These are phyloP conservation scores for Lentinula guzmanii DNA, from an alignment of 768 basidiomycete species.

Conservation along the genomic window DNA sequence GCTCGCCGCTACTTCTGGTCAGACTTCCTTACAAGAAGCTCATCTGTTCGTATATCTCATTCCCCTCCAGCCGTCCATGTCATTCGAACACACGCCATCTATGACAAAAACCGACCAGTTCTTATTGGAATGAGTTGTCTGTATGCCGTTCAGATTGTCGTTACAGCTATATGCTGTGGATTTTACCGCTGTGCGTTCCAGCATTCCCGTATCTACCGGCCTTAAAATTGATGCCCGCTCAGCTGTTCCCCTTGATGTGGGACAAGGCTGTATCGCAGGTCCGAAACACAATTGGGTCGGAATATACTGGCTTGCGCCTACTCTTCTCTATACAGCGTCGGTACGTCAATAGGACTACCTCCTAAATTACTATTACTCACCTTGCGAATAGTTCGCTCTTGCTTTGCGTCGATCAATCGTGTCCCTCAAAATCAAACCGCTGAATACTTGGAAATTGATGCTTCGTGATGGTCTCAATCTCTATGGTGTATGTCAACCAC, in stretches of 20 bases:
- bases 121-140: slow-evolving; percentile 52
- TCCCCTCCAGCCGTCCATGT: slow-evolving; percentile 52
- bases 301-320: slow-evolving; percentile 79
- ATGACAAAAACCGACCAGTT: slow-evolving; percentile 54
- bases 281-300: slow-evolving; percentile 79
- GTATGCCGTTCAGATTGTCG: slow-evolving; percentile 61
- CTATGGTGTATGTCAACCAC: slow-evolving; percentile 50
- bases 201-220: neutral
- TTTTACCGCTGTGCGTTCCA: slow-evolving; percentile 64
- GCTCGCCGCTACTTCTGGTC: slow-evolving; percentile 64
- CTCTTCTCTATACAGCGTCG: slow-evolving; percentile 64
- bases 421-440: slow-evolving; percentile 50
- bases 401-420: slow-evolving; percentile 54
- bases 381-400: slow-evolving; percentile 41
- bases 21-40: slow-evolving; percentile 7
- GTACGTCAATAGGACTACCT: slow-evolving; percentile 29
- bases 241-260: slow-evolving; percentile 66
- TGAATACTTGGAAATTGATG: slow-evolving; percentile 80
- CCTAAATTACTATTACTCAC: neutral
- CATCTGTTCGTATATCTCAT: slow-evolving; percentile 5
- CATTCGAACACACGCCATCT: slow-evolving; percentile 75
- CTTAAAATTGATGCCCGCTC: slow-evolving; percentile 1
- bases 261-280: slow-evolving; percentile 85
- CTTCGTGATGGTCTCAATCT: slow-evolving; percentile 86
- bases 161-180: slow-evolving; percentile 68